A percentile compares a stretch with the other conserved stretches of the same genome.
Evolutionary conservation across 2,329 filamentous ascomycete genomes (phyloP).

Genomic region (Fusarium abutilonis): DNA sequence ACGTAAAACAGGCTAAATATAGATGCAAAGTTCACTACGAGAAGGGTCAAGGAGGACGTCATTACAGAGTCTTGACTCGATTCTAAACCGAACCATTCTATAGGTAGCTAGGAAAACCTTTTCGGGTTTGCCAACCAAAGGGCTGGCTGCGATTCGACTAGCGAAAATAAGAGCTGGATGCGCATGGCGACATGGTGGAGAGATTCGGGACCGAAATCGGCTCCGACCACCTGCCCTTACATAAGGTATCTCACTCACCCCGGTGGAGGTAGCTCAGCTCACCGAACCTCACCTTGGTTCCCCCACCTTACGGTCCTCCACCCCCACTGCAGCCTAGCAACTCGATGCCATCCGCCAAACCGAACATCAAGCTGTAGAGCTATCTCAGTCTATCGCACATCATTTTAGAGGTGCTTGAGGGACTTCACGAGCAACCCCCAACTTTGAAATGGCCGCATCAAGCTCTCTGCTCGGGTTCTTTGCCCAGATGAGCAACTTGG

Average conservation of each 20-base stretch:
- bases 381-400: slow-evolving; percentile 21
- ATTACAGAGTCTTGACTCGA: background rate
- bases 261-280: background rate
- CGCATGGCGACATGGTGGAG: background rate
- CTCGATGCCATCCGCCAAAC: slow-evolving; percentile 28
- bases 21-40: background rate
- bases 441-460: slow-evolving; percentile 52
- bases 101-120: background rate
- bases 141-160: background rate
- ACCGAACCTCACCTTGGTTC: background rate
- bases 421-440: background rate
- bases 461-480: slow-evolving; percentile 56
- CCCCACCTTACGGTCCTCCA: slow-evolving; percentile 19
- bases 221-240: background rate
- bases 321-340: slow-evolving; percentile 34
- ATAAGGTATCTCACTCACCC: background rate
- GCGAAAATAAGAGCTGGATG: background rate
- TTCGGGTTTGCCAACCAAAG: background rate
- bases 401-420: slow-evolving; percentile 6
- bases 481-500: slow-evolving; percentile 57
- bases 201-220: background rate
- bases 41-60: background rate
- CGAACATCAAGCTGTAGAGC: slow-evolving; percentile 39
- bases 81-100: background rate
- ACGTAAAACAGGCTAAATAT: background rate